Conservation (phyloP, 164 flowering plant genomes). For the Umbellularia californica region DNA sequence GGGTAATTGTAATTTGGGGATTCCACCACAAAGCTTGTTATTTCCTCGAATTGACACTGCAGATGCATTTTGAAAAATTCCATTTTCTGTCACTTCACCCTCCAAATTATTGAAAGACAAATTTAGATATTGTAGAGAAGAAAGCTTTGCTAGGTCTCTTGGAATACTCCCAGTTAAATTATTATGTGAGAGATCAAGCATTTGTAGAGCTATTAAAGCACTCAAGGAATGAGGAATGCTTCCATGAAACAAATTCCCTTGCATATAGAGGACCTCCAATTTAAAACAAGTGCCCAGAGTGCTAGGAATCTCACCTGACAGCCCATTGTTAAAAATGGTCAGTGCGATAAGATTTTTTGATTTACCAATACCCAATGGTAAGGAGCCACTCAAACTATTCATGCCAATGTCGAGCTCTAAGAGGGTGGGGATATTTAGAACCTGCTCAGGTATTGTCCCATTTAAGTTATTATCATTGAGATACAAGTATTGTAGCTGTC, state of each 20-base stretch:
- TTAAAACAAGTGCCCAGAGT: conserved; percentile 14
- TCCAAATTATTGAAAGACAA: conserved; percentile 36
- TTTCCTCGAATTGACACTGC: conserved; percentile 26
- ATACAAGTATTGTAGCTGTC: background rate
- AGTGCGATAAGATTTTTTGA: conserved; percentile 2
- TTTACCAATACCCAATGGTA: conserved; percentile 22
- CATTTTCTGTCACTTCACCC: conserved; percentile 33
- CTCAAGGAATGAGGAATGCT: conserved; percentile 21
- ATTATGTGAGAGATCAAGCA: conserved; percentile 26
- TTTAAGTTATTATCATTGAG: conserved; percentile 11
- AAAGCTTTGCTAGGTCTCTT: conserved; percentile 8
- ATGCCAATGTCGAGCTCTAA: background rate
- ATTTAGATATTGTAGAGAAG: conserved; percentile 13
- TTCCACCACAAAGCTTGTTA: conserved; percentile 33
- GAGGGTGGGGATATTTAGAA: conserved; percentile 18
- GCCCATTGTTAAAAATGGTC: conserved; percentile 19
- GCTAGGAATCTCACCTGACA: conserved; percentile 27
- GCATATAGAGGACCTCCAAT: conserved; percentile 12
- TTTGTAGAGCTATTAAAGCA: conserved; percentile 8
- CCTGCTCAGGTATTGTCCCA: conserved; percentile 16
- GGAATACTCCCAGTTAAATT: conserved; percentile 32
- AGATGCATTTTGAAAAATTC: conserved; percentile 28
- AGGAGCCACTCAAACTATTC: conserved; percentile 17
- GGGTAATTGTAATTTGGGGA: conserved; percentile 20
- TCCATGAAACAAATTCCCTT: conserved; percentile 22